Conservation (phyloP, 257 asterid species). For the Solanum piurae region DNA sequence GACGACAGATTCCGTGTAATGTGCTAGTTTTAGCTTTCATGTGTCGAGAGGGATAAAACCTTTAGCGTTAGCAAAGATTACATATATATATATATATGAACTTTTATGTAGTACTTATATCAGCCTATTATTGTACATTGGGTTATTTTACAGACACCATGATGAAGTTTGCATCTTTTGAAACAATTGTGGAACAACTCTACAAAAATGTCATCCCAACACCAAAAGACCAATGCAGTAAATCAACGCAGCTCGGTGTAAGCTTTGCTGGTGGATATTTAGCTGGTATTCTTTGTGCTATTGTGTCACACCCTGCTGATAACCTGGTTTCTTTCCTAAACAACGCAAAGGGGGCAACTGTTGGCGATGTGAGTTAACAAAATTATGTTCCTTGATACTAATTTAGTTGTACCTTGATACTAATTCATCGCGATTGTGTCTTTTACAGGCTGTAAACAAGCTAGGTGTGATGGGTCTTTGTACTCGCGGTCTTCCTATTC, state of each 20-base stretch:
- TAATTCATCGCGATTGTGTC: neutral
- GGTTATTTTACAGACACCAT: conserved; percentile 36
- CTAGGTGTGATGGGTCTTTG: conserved; percentile 22
- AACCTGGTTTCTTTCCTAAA: conserved; percentile 14
- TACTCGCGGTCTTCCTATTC: conserved; percentile 57
- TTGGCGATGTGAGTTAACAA: conserved; percentile 36
- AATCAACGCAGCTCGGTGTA: conserved; percentile 46
- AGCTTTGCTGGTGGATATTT: conserved; percentile 27
- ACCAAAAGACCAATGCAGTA: conserved; percentile 52
- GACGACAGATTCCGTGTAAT: conserved; percentile 48
- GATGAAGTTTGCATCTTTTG: conserved; percentile 65
- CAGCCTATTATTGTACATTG: neutral
- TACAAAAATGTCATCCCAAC: conserved; percentile 49
- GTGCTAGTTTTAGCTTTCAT: neutral
- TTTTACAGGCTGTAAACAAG: conserved; percentile 24
- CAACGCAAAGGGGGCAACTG: conserved; percentile 11
- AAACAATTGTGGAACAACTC: conserved; percentile 54
- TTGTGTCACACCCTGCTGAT: conserved; percentile 13
- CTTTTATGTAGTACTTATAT: neutral
- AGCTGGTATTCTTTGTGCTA: conserved; percentile 12
- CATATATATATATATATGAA: neutral
- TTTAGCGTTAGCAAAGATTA: neutral
- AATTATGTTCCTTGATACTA: neutral
- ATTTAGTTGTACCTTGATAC: neutral
- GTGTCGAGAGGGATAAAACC: neutral